Base-by-base conservation (phyloP, 768 basidiomycete species). In the Tricholoma hemisulphureum region DNA sequence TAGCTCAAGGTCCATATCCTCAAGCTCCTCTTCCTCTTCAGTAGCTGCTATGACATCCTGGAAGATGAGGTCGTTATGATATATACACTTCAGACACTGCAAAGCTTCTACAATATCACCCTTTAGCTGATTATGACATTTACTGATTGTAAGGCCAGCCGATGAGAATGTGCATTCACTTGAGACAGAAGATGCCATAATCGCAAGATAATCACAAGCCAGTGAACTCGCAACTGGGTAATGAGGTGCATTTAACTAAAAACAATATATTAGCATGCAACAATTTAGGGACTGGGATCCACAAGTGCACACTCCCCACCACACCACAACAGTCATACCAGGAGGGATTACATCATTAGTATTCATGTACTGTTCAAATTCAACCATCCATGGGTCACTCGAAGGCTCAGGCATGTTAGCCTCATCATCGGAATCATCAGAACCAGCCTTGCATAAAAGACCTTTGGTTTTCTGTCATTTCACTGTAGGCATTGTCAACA, bases 151-250 rank as follows among this genome's bases (percentile, higher is more conserved):
- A 29, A 79, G 75, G 2, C 76, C 72, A 16, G 69, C 76, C 7
- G 68, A 64, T 1, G 73, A 79, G 63, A 80, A 79, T 6, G 75
- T 73, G 1, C 65, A 63, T 59, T 77, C 71, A 63, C 73, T 75
- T 2, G 73, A 75, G 2, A 77, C 73, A 6, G 67, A 73, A 7
- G 70, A 71, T 13, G 69, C 72, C 72, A 77, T 77, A 31, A 79
- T 73, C 1, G 73, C 58, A 14, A 79, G 69, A 46, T 72, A 72
- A 53, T 79, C 75, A 14, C 61, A 55, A 7, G 75, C 73, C 16
- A 80, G 66, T 0, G 73, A 73, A 1, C 69, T 71, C 74, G 73
- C 77, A 1, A 67, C 65, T 2, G 69, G 74, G 57, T 73, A 72
- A 4, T 62, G 58, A 11, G 41, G 23, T 0, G 62, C 56, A 65